These are phyloP conservation scores for Postia placenta DNA, from an alignment of 768 basidiomycete species.

Conservation along the genomic window DNA sequence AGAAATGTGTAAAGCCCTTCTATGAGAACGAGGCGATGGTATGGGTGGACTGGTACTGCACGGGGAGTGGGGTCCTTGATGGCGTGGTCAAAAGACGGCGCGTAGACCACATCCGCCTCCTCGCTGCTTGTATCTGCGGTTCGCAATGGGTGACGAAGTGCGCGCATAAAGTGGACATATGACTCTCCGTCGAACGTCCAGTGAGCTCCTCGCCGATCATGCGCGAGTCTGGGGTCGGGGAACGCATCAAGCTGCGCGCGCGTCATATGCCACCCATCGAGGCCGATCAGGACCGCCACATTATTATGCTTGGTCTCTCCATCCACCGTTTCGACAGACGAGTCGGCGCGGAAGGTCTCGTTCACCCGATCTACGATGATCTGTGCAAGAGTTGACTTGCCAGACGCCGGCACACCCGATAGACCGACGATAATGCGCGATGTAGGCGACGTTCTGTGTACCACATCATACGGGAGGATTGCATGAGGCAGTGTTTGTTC, in stretches of 20 bases:
- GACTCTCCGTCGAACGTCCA: constrained; percentile 85
- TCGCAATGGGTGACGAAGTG: constrained; percentile 37
- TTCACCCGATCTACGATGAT: constrained; percentile 53
- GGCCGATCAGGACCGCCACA: constrained; percentile 60
- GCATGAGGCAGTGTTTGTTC: not conserved
- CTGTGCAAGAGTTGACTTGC: constrained; percentile 74
- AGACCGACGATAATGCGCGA: constrained; percentile 64
- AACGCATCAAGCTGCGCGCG: constrained; percentile 72
- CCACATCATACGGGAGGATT: not conserved
- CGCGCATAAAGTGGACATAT: constrained; percentile 63
- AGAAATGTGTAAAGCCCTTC: constrained; percentile 90
- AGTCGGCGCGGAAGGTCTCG: constrained; percentile 23
- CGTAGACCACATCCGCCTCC: constrained; percentile 35
- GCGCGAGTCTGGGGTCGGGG: constrained; percentile 70
- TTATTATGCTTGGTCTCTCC: constrained; percentile 7
- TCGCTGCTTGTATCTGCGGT: constrained; percentile 1
- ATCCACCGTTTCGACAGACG: constrained; percentile 3
- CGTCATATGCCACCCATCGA: constrained; percentile 92
- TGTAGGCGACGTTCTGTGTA: constrained; percentile 19
- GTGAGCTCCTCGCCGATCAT: constrained; percentile 75
- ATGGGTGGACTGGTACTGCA: constrained; percentile 48
- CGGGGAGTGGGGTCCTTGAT: constrained; percentile 77
- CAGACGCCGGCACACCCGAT: constrained; percentile 77
- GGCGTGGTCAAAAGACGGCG: constrained; percentile 84
- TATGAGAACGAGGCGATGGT: constrained; percentile 75